These are phyloP conservation scores for Fusarium sp. DNA, from an alignment of 2,329 filamentous ascomycete genomes.

Conservation along the genomic window DNA sequence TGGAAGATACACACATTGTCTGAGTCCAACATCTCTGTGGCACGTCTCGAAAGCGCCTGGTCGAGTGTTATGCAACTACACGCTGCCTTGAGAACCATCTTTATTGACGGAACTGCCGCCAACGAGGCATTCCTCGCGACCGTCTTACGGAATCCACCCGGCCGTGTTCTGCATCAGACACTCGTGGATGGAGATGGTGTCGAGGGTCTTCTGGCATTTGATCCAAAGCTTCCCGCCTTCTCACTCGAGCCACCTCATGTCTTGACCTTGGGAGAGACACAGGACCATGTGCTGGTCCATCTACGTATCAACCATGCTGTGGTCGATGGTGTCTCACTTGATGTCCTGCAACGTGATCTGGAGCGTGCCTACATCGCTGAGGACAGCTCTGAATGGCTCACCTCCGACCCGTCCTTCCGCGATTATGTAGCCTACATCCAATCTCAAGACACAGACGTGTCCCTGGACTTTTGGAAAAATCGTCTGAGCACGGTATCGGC, in stretches of 20 bases:
- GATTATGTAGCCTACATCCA: not conserved
- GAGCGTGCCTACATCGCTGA: not conserved
- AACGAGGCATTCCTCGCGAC: conserved; percentile 12
- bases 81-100: conserved; percentile 13
- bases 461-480: not conserved
- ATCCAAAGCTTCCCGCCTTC: not conserved
- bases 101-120: conserved; percentile 11
- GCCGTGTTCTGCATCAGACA: not conserved
- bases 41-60: conserved; percentile 8
- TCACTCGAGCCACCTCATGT: conserved; percentile 6
- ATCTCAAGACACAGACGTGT: not conserved
- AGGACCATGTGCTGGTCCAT: conserved; percentile 4
- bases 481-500: not conserved
- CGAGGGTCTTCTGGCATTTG: not conserved
- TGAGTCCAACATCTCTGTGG: not conserved
- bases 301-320: conserved; percentile 13
- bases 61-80: conserved; percentile 2
- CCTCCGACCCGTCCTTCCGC: not conserved
- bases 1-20: not conserved
- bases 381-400: not conserved
- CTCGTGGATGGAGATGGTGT: not conserved
- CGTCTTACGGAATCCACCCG: conserved; percentile 4
- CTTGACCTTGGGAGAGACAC: conserved; percentile 5
- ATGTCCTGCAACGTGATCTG: conserved; percentile 2
- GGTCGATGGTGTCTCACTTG: conserved; percentile 3